These are phyloP conservation scores for Dacryopinax spathularia DNA, from an alignment of 768 basidiomycete genomes.

Conservation along the genomic window DNA sequence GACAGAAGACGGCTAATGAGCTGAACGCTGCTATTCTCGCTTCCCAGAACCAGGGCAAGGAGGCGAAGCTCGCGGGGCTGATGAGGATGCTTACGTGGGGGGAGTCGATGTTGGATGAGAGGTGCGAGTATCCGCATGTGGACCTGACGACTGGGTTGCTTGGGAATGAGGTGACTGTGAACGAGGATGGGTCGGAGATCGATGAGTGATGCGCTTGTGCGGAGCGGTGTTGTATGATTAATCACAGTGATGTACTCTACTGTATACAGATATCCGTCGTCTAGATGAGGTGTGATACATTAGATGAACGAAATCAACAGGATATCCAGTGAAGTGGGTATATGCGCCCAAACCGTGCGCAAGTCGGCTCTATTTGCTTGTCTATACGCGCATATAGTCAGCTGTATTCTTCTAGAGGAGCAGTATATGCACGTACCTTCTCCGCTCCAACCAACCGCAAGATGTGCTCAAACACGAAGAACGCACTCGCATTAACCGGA, in stretches of 20 bases:
- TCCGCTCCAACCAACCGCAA: slow-evolving; percentile 54
- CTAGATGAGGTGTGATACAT: not conserved
- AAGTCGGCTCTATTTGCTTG: not conserved
- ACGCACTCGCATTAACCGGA: slow-evolving; percentile 63
- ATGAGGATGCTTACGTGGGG: slow-evolving; percentile 82
- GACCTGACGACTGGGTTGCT: slow-evolving; percentile 9
- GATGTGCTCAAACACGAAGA: slow-evolving; percentile 65
- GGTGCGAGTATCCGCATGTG: slow-evolving; percentile 68
- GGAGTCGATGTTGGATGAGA: slow-evolving; percentile 58
- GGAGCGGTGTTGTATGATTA: not conserved
- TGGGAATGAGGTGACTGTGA: not conserved
- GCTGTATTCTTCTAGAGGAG: not conserved
- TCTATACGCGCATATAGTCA: not conserved
- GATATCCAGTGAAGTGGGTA: not conserved
- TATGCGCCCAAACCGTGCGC: not conserved
- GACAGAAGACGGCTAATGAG: slow-evolving; percentile 88
- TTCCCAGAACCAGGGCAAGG: slow-evolving; percentile 78
- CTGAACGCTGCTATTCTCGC: slow-evolving; percentile 93
- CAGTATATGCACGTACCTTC: slow-evolving; percentile 30
- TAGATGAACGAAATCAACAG: not conserved
- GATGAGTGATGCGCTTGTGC: not conserved
- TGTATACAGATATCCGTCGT: not conserved
- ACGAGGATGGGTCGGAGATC: not conserved
- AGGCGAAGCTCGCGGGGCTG: slow-evolving; percentile 74
- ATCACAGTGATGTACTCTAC: not conserved